phyloP scores from a whole-genome alignment of 139 green algal species.

The Diplosphaera chodatii region DNA sequence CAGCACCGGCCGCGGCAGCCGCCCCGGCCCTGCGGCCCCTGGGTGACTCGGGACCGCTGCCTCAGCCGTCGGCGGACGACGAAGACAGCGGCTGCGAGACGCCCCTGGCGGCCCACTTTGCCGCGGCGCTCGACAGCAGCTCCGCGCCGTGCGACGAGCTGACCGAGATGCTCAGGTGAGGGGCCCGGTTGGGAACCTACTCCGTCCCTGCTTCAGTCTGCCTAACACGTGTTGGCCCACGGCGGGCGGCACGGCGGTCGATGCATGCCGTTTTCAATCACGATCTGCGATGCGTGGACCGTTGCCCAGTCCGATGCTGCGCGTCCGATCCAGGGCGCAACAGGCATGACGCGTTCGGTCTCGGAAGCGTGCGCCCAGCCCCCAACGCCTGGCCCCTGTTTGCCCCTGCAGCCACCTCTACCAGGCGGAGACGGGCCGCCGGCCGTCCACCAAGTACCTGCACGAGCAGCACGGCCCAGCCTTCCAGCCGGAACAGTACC shows the following conservation, averaged over 20 bases:
- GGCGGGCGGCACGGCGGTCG: too few species aligned
- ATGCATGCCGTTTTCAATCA: not conserved
- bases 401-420: not conserved
- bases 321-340: too few species aligned
- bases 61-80: not conserved
- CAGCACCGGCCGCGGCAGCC: too few species aligned
- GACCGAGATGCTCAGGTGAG: not conserved
- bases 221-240: not conserved
- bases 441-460: constrained; percentile 10
- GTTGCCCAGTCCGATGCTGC: not conserved
- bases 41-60: not conserved
- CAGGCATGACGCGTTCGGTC: not conserved
- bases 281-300: not conserved
- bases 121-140: not conserved
- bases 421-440: not conserved
- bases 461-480: constrained; percentile 8
- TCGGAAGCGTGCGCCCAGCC: not conserved
- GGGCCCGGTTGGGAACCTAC: not conserved
- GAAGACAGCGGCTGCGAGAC: not conserved
- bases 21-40: not conserved
- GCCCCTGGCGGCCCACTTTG: not conserved
- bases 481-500: not conserved
- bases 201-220: not conserved
- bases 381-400: not conserved
- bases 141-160: not conserved